Evolutionary conservation across 768 basidiomycete genomes (phyloP), one percentile per base, ranked within the genome.

Genomic region (Fomitopsis pulvina): DNA sequence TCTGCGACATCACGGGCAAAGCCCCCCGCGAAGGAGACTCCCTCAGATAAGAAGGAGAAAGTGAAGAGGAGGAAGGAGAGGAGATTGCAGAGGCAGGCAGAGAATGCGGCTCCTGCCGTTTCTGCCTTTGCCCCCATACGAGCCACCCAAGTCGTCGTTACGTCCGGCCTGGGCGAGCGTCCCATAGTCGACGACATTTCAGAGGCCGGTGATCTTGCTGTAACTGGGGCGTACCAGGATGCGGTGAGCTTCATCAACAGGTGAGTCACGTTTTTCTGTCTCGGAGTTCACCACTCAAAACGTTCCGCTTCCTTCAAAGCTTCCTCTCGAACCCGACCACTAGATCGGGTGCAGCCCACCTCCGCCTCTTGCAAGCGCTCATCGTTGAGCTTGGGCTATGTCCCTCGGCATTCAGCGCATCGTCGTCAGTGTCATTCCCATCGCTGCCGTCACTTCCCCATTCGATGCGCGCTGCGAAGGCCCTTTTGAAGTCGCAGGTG

Each of bases 321-420:
- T 49, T 55, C 26, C 43, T 59, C 7, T 52, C 56, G 79, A 14
- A 81, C 77, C 68, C 70, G 2, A 73, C 75, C 52, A 74, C 80
- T 1, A 63, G 71, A 24, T 26, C 62, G 4, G 72, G 70, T 14
- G 50, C 59, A 22, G 75, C 73, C 46, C 71, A 78, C 32, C 76
- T 90, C 29, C 71, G 75, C 5, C 69, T 90, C 32, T 71, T 89
- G 5, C 87, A 88, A 50, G 80, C 85, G 0, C 75, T 90, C 51
- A 80, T 87, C 56, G 71, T 89, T 52, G 88, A 90, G 66, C 72
- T 90, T n/a, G 87, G 87, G n/a, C 68, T 69, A 37, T 60, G 50
- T 47, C 47, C 62, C 25, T 20, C 58, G 11, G 37, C 57, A 8
- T 14, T 42, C 38, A 30, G 41, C 39, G 8, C 54, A 38, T 37